Conservation (phyloP, 2,329 filamentous ascomycete species). For the Chalaropsis thielavioides region DNA sequence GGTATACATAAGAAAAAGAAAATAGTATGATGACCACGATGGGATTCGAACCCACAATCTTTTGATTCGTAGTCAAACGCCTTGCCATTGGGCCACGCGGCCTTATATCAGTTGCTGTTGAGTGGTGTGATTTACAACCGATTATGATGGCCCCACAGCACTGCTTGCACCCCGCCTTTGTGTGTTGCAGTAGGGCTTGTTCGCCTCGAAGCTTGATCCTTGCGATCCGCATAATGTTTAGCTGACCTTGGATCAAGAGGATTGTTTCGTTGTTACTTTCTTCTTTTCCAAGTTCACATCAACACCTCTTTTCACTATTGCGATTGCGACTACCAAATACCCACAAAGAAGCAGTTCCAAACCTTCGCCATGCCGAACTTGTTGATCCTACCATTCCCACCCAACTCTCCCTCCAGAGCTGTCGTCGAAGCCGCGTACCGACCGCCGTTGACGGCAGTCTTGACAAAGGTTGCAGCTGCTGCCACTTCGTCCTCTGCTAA, state of each 20-base stretch:
- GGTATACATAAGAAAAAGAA: background rate
- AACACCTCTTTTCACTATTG: background rate
- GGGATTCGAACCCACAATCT: conserved; percentile 13
- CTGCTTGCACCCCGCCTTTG: background rate
- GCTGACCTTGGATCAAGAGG: too few relatives aligned
- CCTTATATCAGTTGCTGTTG: conserved; percentile 3
- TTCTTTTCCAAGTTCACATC: background rate
- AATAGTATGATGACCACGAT: conserved; percentile 6
- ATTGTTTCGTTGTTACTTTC: background rate
- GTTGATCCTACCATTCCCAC: conserved; percentile 50
- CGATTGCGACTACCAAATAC: background rate
- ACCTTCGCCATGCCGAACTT: conserved; percentile 23
- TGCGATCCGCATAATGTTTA: too few relatives aligned
- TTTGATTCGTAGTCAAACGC: conserved; percentile 14
- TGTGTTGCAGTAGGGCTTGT: background rate
- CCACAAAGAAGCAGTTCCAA: background rate
- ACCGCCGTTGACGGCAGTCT: conserved; percentile 39
- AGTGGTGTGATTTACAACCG: background rate
- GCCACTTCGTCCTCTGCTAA: background rate
- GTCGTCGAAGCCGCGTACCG: conserved; percentile 46
- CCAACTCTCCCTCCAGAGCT: conserved; percentile 36
- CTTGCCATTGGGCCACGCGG: conserved; percentile 13
- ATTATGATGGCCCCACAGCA: background rate
- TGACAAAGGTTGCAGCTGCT: conserved; percentile 28
- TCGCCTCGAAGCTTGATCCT: too few relatives aligned